Base-by-base conservation (phyloP, 805 yeast genomes). In the Hyphopichia homilentoma region DNA sequence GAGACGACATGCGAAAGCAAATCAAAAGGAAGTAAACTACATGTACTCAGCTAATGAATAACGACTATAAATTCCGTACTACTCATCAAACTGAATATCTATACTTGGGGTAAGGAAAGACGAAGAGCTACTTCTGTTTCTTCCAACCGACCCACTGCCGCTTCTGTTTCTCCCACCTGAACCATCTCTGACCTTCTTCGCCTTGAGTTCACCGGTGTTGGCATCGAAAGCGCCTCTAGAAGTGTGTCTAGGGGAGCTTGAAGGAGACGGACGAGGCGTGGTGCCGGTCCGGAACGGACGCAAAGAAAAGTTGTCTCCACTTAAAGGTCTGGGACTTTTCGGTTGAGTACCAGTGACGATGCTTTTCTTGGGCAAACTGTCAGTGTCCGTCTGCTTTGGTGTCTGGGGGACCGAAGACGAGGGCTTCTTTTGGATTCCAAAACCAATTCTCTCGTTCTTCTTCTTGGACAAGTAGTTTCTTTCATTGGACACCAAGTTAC, bases 191-290 rank as follows among this genome's bases (percentile, higher is more conserved):
- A 32, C 11, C 20, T 35, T 36, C 20, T 25, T 30, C 12, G 11
- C 15, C 14, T 24, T 21, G 11, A 25, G 5, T 9, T 30, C 37
- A 16, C 25, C 27, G 18, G 25, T 21, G 11, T 32, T 22, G n/a
- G 7, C 11, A 16, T 36, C 40, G 3, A 38, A 16, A 12, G 43
- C 27, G 22, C 27, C 35, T 16, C 40, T 36, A 8, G 50, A 48
- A 4, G 52, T 41, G 21, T 51, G 58, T 9, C 50, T 48, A 0
- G 73, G 72, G 1, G 73, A 65, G 1, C 48, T 41, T 12, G 47
- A 39, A 1, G 72, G 73, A 1, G 69, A 59, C 1, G 70, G 65
- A 14, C 49, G 40, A 3, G 73, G 73, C 1, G 71, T 64, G 1
- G 53, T 41, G 13, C 56, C 58, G 1, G 73, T 67, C 32, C 63